Evolutionary conservation across 495 filamentous ascomycete genomes (phyloP), one percentile per base, ranked within the genome.

Genomic region (Collariella sp.): DNA sequence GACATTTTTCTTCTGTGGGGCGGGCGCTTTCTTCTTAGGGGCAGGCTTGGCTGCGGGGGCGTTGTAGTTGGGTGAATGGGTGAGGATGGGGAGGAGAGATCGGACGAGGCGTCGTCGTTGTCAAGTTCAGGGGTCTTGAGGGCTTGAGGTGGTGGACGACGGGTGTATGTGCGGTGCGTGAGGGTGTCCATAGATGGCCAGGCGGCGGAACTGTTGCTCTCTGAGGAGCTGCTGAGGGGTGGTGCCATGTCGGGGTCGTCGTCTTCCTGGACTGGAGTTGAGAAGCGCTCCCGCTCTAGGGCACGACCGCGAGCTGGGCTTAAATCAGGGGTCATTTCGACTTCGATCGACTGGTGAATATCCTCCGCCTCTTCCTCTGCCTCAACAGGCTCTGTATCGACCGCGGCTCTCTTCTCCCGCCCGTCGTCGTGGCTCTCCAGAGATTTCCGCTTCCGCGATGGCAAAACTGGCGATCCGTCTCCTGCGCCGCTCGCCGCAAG

Each of bases 61-160:
- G 53, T n/a, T n/a, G n/a, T 71, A 75, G 50, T 76, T 75, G 3
- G 75, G 75, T 2, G 75, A 78, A 55, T 78, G 73, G 10, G 75
- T 78, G 0, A 78, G 67, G 75, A 78, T 3, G 75, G 75, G 0
- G 75, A 78, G 1, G 75, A 78, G 13, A 75, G 59, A 31, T 72
- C 67, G 7, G 74, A 76, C 35, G 59, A 34, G 48, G 62, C 57
- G 34, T 72, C 66, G 42, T 62, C 57, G 0, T n/a, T n/a, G n/a
- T 31, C 26, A 4, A 47, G 34, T 26, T 64, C 51, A 40, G 70
- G 58, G 19, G 70, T 62, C 50, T 71, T 64, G 6, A 26, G 49
- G 31, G 63, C 43, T 35, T 58, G 62, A 18, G 35, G 45, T 5
- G 57, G 50, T 13, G 60, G 62, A 18, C 56, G 54, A n/a, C 56